phyloP scores from a whole-genome alignment of 83 land plant species.

The Picea mariana region DNA sequence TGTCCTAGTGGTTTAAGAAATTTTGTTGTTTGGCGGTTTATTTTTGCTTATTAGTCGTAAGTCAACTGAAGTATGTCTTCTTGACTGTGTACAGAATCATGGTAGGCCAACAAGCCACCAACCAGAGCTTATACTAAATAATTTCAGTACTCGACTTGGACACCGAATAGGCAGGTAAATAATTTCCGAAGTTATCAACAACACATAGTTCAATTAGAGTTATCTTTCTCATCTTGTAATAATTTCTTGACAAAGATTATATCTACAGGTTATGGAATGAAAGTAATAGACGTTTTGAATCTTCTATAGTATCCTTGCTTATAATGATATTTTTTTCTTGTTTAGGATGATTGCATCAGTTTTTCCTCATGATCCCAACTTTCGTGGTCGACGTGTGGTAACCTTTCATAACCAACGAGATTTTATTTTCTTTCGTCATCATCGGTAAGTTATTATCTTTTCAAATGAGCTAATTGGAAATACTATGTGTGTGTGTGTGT shows the following conservation, averaged over 20 bases:
- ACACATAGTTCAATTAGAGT: background rate
- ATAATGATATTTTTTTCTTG: background rate
- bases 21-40: background rate
- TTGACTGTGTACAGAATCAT: slow-evolving; percentile 60
- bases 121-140: slow-evolving; percentile 89
- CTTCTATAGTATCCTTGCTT: background rate
- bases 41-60: no score
- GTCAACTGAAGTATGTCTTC: background rate
- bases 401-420: slow-evolving; percentile 99
- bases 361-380: slow-evolving; percentile 88
- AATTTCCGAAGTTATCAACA: background rate
- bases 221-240: background rate
- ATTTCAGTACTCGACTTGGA: slow-evolving; percentile 91
- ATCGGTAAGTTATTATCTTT: slow-evolving; percentile 50
- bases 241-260: background rate
- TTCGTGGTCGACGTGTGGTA: slow-evolving; percentile 93
- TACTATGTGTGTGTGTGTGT: no score
- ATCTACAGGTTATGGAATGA: background rate
- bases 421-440: slow-evolving; percentile 96
- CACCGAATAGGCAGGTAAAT: slow-evolving; percentile 84
- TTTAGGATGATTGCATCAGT: slow-evolving; percentile 80
- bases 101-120: slow-evolving; percentile 86
- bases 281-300: background rate
- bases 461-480: background rate
- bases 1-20: slow-evolving; percentile 4